Conservation (phyloP, 2,329 filamentous ascomycete species). For the Fusarium sp. region DNA sequence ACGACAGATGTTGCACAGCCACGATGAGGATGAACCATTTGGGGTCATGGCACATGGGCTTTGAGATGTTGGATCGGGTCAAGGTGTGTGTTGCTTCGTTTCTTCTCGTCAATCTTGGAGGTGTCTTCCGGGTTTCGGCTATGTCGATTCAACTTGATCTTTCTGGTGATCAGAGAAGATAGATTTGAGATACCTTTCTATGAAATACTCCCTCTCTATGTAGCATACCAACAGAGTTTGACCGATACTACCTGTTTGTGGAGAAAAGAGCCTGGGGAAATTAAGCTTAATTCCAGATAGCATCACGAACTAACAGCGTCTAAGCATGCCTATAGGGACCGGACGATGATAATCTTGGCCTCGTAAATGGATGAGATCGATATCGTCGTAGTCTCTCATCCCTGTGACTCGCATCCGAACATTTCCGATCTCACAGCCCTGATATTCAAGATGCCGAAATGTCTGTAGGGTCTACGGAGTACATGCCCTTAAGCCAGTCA, state of each 20-base stretch:
- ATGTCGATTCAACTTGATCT: background rate
- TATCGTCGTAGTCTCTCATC: background rate
- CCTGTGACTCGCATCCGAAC: background rate
- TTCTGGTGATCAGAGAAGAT: background rate
- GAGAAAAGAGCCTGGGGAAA: background rate
- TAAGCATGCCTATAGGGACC: background rate
- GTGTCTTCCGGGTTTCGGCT: background rate
- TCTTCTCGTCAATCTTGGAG: background rate
- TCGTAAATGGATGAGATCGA: background rate
- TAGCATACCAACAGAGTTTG: background rate
- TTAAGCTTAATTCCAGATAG: conserved; percentile 3
- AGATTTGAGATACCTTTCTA: background rate
- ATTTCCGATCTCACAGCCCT: conserved; percentile 4
- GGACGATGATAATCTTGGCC: background rate
- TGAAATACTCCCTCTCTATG: too few species aligned
- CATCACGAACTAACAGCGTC: background rate
- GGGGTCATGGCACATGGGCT: background rate
- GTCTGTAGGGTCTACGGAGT: background rate
- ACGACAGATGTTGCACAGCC: conserved; percentile 17
- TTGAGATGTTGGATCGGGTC: background rate
- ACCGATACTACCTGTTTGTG: background rate
- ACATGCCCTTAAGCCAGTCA: background rate
- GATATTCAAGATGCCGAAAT: background rate
- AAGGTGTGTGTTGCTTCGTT: background rate
- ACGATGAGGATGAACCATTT: conserved; percentile 7